Conservation (phyloP, 2,329 filamentous ascomycete genomes). For the Chrysoporthe austroafricana region DNA sequence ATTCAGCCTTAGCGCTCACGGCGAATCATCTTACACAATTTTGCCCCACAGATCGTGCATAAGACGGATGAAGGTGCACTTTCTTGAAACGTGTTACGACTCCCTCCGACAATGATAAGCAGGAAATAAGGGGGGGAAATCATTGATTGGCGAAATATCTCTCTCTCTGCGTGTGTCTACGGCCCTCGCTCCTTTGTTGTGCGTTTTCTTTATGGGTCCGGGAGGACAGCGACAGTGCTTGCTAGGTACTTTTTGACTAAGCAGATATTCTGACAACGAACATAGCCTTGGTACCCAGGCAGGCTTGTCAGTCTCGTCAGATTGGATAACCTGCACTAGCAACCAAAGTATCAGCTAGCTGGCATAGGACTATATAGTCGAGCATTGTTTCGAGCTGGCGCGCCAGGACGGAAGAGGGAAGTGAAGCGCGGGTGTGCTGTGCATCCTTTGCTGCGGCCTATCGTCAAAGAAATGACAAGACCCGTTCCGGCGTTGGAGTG, state of each 20-base stretch:
- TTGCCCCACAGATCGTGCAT: constrained; percentile 1
- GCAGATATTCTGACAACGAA: neutral
- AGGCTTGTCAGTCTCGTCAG: neutral
- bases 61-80: no score
- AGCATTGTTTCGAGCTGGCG: neutral
- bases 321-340: neutral
- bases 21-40: constrained; percentile 17
- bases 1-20: neutral
- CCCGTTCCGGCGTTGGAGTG: constrained; percentile 21
- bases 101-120: neutral
- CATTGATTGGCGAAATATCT: neutral
- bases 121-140: neutral
- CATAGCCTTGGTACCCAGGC: neutral
- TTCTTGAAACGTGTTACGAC: neutral
- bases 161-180: neutral
- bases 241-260: neutral
- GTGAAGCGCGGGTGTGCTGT: neutral
- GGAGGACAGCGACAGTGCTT: neutral
- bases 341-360: neutral
- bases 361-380: neutral
- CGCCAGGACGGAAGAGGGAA: constrained; percentile 13
- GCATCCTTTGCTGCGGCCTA: neutral
- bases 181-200: neutral
- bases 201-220: neutral
- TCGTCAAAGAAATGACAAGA: constrained; percentile 17